These are phyloP conservation scores for Gloeostereum incarnatum DNA, from an alignment of 768 basidiomycete genomes.

Conservation along the genomic window DNA sequence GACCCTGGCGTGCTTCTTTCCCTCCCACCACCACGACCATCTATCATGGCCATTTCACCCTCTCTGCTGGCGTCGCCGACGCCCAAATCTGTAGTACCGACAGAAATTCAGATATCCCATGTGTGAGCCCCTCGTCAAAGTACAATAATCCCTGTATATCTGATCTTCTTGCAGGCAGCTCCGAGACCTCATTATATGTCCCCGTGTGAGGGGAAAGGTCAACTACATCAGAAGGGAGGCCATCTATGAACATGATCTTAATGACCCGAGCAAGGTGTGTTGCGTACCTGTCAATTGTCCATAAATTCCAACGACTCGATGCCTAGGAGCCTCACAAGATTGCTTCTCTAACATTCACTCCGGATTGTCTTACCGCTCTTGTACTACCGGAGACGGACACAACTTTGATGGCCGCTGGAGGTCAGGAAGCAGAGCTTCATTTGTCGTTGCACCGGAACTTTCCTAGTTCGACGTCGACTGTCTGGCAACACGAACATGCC, in stretches of 20 bases:
- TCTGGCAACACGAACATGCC: constrained; percentile 50
- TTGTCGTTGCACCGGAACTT: constrained; percentile 36
- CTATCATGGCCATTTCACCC: constrained; percentile 38
- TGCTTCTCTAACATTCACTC: constrained; percentile 44
- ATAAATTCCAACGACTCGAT: constrained; percentile 8
- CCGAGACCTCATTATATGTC: constrained; percentile 71
- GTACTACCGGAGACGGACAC: constrained; percentile 39
- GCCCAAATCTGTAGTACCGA: constrained; percentile 30
- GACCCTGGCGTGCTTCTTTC: neutral
- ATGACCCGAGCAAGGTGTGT: constrained; percentile 36
- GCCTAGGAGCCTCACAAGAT: constrained; percentile 36
- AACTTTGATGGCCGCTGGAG: constrained; percentile 67
- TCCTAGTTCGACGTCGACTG: constrained; percentile 15
- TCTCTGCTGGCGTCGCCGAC: constrained; percentile 31
- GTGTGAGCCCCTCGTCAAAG: constrained; percentile 31
- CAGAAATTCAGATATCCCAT: constrained; percentile 50
- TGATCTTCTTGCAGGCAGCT: constrained; percentile 44
- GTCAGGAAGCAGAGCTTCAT: constrained; percentile 65
- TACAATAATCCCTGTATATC: constrained; percentile 3
- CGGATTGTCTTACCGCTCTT: constrained; percentile 57
- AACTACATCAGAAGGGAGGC: constrained; percentile 46
- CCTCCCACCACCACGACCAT: constrained; percentile 2
- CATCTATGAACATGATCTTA: constrained; percentile 55
- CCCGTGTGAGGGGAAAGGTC: constrained; percentile 52
- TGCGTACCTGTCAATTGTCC: constrained; percentile 6